These are phyloP conservation scores for Citeromyces siamensis DNA, from an alignment of 1,139 yeast genomes.

Conservation along the genomic window DNA sequence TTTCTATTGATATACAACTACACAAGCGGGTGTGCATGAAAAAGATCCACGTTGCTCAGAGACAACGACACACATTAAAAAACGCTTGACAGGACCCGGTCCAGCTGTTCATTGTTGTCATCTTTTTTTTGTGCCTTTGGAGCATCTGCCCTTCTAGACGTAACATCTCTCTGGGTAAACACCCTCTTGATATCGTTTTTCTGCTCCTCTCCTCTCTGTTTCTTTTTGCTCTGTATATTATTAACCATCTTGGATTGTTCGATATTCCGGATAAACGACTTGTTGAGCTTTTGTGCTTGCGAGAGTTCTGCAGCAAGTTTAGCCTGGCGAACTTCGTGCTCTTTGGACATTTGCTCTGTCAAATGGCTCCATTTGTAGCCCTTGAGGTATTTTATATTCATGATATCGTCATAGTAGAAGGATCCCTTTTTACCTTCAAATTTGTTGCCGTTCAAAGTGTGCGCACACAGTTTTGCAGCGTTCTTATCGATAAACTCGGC, in stretches of 20 bases:
- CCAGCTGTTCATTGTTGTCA: slow-evolving; percentile 26
- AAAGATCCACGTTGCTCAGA: too few relatives aligned
- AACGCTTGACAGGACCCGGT: slow-evolving; percentile 27
- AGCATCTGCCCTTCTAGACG: slow-evolving; percentile 57
- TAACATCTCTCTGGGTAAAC: slow-evolving; percentile 52
- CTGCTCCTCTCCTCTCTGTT: slow-evolving; percentile 17
- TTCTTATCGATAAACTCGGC: slow-evolving; percentile 76
- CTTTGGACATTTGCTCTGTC: slow-evolving; percentile 88
- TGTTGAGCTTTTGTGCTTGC: slow-evolving; percentile 80
- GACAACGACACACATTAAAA: slow-evolving; percentile 13
- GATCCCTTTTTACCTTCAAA: slow-evolving; percentile 89
- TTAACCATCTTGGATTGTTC: slow-evolving; percentile 77
- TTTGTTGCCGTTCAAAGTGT: slow-evolving; percentile 75
- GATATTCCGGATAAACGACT: slow-evolving; percentile 70
- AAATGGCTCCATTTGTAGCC: slow-evolving; percentile 94
- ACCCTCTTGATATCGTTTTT: slow-evolving; percentile 27
- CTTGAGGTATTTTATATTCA: slow-evolving; percentile 79
- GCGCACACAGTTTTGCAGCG: slow-evolving; percentile 83
- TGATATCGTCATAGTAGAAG: slow-evolving; percentile 89
- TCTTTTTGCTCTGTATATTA: slow-evolving; percentile 46
- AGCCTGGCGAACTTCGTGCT: slow-evolving; percentile 80
- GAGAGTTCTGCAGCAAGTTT: slow-evolving; percentile 80
- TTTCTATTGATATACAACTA: too few relatives aligned
- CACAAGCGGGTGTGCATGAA: too few relatives aligned
- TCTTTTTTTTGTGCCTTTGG: slow-evolving; percentile 30